Percentiles rank a stretch among this genome's conserved stretches.
Conservation (phyloP, 306 rosid species). For the Vigna radiata region DNA sequence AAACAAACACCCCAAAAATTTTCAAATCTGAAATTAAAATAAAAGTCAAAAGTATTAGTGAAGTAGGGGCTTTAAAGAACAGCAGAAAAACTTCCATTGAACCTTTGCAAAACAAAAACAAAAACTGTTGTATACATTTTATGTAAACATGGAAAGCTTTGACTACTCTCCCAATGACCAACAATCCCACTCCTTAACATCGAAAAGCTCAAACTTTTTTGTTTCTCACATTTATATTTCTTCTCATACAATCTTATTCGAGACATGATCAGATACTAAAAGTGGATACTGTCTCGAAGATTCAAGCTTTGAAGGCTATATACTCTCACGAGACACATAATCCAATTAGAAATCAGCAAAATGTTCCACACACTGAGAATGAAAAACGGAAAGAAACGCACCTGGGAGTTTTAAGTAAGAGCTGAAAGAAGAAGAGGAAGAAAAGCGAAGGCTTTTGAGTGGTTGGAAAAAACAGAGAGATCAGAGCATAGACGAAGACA, state of each 20-base stretch:
- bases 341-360: neutral
- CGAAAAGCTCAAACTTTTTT: neutral
- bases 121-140: neutral
- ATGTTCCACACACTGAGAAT: neutral
- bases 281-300: neutral
- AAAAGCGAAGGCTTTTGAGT: neutral
- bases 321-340: neutral
- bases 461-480: constrained; percentile 10
- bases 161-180: neutral
- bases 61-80: constrained; percentile 14
- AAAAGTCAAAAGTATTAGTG: neutral
- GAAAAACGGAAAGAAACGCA: neutral
- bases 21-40: constrained; percentile 1
- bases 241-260: neutral
- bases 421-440: constrained; percentile 4
- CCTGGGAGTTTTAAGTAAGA: constrained; percentile 32
- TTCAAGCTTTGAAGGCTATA: constrained; percentile 22
- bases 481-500: neutral
- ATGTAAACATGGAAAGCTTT: neutral
- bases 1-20: neutral
- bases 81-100: neutral
- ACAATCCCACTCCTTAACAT: constrained; percentile 1
- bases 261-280: neutral
- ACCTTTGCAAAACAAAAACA: constrained; percentile 12
- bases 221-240: neutral